Conservation (phyloP, 495 filamentous ascomycete species). For the Daldinia childiae region DNA sequence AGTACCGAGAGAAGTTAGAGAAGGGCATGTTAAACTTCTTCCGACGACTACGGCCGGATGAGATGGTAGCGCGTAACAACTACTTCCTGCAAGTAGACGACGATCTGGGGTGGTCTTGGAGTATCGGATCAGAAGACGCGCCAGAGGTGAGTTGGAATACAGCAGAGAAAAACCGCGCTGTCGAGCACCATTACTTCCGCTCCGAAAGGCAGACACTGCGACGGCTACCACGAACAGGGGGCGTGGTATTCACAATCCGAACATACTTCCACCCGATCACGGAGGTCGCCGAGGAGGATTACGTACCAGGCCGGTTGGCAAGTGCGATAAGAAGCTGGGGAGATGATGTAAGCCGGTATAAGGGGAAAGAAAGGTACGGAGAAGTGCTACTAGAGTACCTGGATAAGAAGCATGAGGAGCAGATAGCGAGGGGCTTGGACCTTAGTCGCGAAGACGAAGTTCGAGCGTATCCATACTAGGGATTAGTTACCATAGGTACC, state of each 20-base stretch:
- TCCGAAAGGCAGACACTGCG: conserved; percentile 82
- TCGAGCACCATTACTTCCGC: conserved; percentile 80
- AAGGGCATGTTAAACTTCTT: conserved; percentile 88
- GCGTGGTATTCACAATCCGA: conserved; percentile 81
- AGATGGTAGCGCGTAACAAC: conserved; percentile 69
- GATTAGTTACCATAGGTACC: background rate
- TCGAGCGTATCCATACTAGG: conserved; percentile 47
- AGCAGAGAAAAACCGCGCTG: conserved; percentile 78
- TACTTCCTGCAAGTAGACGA: conserved; percentile 87
- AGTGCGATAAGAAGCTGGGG: conserved; percentile 85
- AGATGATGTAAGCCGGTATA: conserved; percentile 83
- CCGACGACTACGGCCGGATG: conserved; percentile 68
- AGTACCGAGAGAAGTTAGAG: conserved; percentile 78
- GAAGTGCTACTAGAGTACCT: conserved; percentile 85
- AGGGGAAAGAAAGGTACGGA: conserved; percentile 81
- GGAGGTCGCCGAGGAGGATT: conserved; percentile 71
- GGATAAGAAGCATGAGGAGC: conserved; percentile 80
- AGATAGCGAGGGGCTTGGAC: conserved; percentile 72
- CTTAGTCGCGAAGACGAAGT: conserved; percentile 68
- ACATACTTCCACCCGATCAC: conserved; percentile 80
- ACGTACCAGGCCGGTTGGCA: conserved; percentile 76
- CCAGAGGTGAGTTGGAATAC: conserved; percentile 73
- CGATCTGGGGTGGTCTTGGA: conserved; percentile 72
- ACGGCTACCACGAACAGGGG: conserved; percentile 76
- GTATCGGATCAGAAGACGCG: conserved; percentile 78